Evolutionary conservation across 306 rosid species (phyloP).

Genomic region (Vigna radiata): DNA sequence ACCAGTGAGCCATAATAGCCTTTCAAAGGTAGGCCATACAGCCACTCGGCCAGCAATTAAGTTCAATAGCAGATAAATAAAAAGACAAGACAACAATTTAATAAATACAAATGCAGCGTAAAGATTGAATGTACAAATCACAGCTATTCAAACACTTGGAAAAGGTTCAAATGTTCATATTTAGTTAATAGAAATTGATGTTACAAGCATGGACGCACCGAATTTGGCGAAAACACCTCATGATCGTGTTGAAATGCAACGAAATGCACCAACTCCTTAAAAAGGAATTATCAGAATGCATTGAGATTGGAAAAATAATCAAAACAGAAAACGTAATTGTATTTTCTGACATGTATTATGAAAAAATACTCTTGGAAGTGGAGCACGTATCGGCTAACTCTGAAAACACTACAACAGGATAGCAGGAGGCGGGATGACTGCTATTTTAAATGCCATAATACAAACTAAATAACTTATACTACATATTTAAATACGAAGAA

Average conservation of each 20-base stretch:
- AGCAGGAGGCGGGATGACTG: not conserved
- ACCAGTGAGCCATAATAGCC: not conserved
- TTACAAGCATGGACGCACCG: conserved; percentile 1
- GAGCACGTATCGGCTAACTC: not conserved
- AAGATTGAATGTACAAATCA: not conserved
- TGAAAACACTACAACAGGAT: not conserved
- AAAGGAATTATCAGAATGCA: not conserved
- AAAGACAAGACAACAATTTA: not conserved
- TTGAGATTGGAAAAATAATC: not conserved
- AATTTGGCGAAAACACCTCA: not conserved
- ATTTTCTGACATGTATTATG: not conserved
- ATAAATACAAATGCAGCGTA: conserved; percentile 25
- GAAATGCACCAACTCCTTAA: conserved; percentile 3
- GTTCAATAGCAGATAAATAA: conserved; percentile 15
- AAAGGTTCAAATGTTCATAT: not conserved
- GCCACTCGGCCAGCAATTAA: conserved; percentile 9
- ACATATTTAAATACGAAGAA: not conserved
- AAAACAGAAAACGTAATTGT: not conserved
- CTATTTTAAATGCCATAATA: not conserved
- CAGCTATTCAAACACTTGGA: not conserved
- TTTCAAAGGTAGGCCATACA: conserved; percentile 31
- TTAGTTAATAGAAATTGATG: conserved; percentile 7
- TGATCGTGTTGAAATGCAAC: not conserved
- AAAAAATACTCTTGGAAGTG: not conserved
- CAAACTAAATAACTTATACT: not conserved